These are phyloP conservation scores for Verticillium longisporum DNA, from an alignment of 2,329 filamentous ascomycete genomes.

Conservation along the genomic window DNA sequence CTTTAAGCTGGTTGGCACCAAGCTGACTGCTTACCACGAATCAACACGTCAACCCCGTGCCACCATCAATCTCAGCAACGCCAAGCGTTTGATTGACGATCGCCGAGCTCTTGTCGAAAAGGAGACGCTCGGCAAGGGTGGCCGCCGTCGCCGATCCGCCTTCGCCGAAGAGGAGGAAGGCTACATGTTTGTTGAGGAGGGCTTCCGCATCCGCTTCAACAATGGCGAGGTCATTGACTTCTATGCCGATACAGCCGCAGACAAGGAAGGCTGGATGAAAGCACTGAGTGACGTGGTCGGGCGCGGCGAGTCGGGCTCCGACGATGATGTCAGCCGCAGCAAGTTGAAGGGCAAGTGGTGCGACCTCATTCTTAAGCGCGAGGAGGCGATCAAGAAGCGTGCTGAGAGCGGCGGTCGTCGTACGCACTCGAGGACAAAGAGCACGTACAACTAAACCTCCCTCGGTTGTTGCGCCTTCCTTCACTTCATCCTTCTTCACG, in stretches of 20 bases:
- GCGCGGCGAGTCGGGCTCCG: slow-evolving; percentile 40
- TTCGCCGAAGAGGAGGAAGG: slow-evolving; percentile 98
- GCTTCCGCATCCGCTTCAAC: slow-evolving; percentile 96
- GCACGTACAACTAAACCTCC: slow-evolving; percentile 39
- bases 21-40: slow-evolving; percentile 94
- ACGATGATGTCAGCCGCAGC: slow-evolving; percentile 34
- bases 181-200: slow-evolving; percentile 99
- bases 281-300: slow-evolving; percentile 68
- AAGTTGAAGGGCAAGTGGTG: slow-evolving; percentile 56
- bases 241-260: slow-evolving; percentile 80
- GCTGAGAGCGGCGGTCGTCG: slow-evolving; percentile 42
- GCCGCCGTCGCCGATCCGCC: slow-evolving; percentile 81
- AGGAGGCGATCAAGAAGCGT: slow-evolving; percentile 51
- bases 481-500: not conserved
- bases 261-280: slow-evolving; percentile 94
- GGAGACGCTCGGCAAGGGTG: slow-evolving; percentile 68
- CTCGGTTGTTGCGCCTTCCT: not conserved
- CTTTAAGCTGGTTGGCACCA: slow-evolving; percentile 87
- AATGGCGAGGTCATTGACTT: slow-evolving; percentile 99
- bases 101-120: slow-evolving; percentile 76
- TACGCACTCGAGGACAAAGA: slow-evolving; percentile 52
- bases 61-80: slow-evolving; percentile 93
- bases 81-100: slow-evolving; percentile 89
- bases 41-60: slow-evolving; percentile 90
- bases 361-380: slow-evolving; percentile 58